Evolutionary conservation across 2,329 filamentous ascomycete genomes (phyloP).

Genomic region (Calonectria pseudoreteaudii): DNA sequence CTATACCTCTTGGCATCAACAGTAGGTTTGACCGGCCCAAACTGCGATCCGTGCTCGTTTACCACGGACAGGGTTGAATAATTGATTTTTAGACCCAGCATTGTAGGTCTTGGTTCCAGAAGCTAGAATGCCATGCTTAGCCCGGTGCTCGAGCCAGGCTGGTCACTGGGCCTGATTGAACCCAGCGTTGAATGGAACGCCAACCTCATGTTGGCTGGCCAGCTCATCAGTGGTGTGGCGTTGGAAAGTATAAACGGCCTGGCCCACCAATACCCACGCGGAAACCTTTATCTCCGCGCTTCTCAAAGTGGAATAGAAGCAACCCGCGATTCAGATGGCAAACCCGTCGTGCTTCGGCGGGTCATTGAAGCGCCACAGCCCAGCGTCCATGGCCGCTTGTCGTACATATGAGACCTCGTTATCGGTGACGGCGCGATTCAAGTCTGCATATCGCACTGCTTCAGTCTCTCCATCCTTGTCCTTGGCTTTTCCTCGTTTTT

Average conservation of each 20-base stretch:
- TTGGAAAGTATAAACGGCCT: background rate
- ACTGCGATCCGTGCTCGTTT: conserved; percentile 31
- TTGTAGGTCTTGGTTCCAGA: conserved; percentile 23
- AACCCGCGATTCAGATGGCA: conserved; percentile 52
- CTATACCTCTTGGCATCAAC: conserved; percentile 17
- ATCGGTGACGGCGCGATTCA: conserved; percentile 70
- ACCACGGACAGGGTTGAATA: conserved; percentile 25
- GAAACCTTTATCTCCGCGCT: background rate
- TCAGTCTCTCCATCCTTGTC: conserved; percentile 44
- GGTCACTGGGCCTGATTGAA: background rate
- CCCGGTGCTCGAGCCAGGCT: background rate
- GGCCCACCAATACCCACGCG: background rate
- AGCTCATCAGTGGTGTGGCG: background rate
- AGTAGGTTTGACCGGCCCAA: conserved; percentile 23
- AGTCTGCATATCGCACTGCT: conserved; percentile 76
- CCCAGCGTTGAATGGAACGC: background rate
- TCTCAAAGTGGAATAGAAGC: background rate
- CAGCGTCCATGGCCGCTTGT: conserved; percentile 75
- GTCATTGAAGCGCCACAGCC: conserved; percentile 85
- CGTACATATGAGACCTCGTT: conserved; percentile 73
- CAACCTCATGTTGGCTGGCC: background rate
- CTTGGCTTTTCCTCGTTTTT: conserved; percentile 49
- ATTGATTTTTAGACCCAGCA: conserved; percentile 14
- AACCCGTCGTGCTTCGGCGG: conserved; percentile 64
- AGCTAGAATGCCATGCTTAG: background rate